Evolutionary conservation across 2,329 filamentous ascomycete genomes (phyloP), one percentile per base, ranked within the genome.

Genomic region (Lachnellula occidentalis): DNA sequence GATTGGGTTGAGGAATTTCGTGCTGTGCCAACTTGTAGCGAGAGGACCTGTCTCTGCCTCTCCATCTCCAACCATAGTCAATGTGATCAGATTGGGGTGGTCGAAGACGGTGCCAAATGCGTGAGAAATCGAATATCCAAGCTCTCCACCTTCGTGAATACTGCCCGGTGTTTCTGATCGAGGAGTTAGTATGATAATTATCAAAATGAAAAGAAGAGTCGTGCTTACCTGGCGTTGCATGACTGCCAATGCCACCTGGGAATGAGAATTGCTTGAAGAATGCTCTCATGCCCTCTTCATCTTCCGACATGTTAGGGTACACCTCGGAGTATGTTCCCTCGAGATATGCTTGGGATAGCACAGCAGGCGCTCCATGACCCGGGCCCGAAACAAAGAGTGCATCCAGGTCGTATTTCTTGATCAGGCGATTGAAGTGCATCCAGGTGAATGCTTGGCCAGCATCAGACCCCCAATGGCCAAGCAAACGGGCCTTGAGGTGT

Each of bases 201-300:
- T 31, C 4, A 11, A 31, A 31, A 31, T 31, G 9, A 31, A 9
- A 31, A 27, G 5, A 27, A 31, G 27, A 31, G 3, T 12, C 12
- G 27, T 31, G 27, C 27, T 31, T 31, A 31, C 27, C 27, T 31
- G 87, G 87, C 1, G 87, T 91, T 53, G 86, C 87, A 67, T 91
- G 88, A 19, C 84, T 88, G 52, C 87, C 87, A 64, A 90, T 85
- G 52, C 88, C 88, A 17, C 88, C 87, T 0, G 88, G 88, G 71
- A 91, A 91, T 1, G 87, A 90, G 73, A 92, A 92, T 61, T 86
- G 82, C 73, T 90, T 90, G 80, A 91, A 90, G 76, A 91, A 90
- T 57, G 78, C 80, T 63, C 84, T 81, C 77, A 92, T 74, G 24
- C 88, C 88, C 55, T 85, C 79, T 39, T 78, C 71, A 66, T 88